These are phyloP conservation scores for Entomophthora muscae DNA, from an alignment of 371 early-diverging fungal genomes.

Conservation along the genomic window DNA sequence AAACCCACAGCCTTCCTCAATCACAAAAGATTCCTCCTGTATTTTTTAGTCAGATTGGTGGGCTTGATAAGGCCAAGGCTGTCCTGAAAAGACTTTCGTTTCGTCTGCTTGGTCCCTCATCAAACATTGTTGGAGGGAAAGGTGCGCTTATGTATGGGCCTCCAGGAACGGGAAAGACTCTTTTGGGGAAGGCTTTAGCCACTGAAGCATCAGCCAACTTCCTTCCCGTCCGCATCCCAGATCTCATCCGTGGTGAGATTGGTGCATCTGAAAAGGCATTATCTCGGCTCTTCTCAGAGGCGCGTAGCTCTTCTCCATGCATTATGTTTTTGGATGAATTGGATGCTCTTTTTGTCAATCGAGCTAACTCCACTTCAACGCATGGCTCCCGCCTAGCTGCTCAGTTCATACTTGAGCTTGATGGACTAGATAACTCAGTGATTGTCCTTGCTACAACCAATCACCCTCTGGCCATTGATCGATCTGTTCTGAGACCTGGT, in stretches of 20 bases:
- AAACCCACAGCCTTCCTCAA: not conserved
- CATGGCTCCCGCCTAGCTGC: conserved; percentile 28
- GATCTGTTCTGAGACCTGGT: conserved; percentile 62
- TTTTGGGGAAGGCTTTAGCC: conserved; percentile 81
- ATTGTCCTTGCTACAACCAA: conserved; percentile 80
- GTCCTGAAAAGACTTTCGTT: not conserved
- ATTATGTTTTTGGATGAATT: conserved; percentile 98
- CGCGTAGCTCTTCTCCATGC: conserved; percentile 77
- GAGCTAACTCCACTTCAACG: conserved; percentile 12
- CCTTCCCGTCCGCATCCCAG: conserved; percentile 78
- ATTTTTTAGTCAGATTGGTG: not conserved
- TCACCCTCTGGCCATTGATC: conserved; percentile 59
- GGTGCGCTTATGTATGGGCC: conserved; percentile 43
- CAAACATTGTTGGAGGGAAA: not conserved
- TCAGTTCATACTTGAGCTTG: conserved; percentile 67
- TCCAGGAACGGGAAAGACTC: conserved; percentile 86
- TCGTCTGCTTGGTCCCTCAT: not conserved
- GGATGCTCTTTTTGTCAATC: conserved; percentile 65
- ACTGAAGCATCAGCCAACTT: conserved; percentile 85
- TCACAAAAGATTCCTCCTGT: not conserved
- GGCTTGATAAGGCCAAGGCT: not conserved
- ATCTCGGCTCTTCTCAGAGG: conserved; percentile 70
- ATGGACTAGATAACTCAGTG: conserved; percentile 30
- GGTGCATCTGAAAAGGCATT: conserved; percentile 90
- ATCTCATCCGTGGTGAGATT: conserved; percentile 80